Evolutionary conservation across 2,329 filamentous ascomycete genomes (phyloP).

Genomic region (Aspergillus fumigatiaffinis): DNA sequence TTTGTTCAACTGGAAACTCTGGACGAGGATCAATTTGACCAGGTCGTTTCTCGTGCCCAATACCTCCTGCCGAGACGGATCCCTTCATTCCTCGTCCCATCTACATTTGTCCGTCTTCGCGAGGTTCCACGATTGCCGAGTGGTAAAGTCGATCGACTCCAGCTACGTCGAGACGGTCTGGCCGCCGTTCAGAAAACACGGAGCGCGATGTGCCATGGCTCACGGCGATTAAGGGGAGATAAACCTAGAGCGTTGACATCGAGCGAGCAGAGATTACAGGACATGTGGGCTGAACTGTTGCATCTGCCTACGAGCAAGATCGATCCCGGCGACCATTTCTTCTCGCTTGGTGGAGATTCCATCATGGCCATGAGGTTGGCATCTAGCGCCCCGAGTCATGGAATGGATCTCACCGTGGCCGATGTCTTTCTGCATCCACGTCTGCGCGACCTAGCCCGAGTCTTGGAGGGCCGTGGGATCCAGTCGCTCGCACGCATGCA

Average conservation of each 20-base stretch:
- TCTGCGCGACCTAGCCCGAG: not conserved
- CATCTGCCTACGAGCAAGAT: slow-evolving; percentile 5
- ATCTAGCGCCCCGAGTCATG: slow-evolving; percentile 11
- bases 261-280: not conserved
- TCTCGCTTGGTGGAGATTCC: slow-evolving; percentile 18
- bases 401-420: slow-evolving; percentile 16
- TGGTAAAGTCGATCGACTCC: not conserved
- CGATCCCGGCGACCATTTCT: slow-evolving; percentile 14
- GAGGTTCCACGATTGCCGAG: not conserved
- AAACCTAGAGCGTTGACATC: not conserved
- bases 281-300: slow-evolving; percentile 3
- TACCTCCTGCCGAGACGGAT: not conserved
- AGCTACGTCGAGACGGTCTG: not conserved
- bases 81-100: not conserved
- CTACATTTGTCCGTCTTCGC: not conserved
- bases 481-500: not conserved
- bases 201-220: not conserved
- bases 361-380: slow-evolving; percentile 23
- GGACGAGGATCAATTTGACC: not conserved
- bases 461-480: not conserved
- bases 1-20: not conserved
- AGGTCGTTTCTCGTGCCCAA: not conserved
- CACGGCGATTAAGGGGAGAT: not conserved
- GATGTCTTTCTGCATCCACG: slow-evolving; percentile 19
- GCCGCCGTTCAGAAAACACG: not conserved